These are phyloP conservation scores for Penicillium silybi DNA, from an alignment of 495 filamentous ascomycete species.

Conservation along the genomic window DNA sequence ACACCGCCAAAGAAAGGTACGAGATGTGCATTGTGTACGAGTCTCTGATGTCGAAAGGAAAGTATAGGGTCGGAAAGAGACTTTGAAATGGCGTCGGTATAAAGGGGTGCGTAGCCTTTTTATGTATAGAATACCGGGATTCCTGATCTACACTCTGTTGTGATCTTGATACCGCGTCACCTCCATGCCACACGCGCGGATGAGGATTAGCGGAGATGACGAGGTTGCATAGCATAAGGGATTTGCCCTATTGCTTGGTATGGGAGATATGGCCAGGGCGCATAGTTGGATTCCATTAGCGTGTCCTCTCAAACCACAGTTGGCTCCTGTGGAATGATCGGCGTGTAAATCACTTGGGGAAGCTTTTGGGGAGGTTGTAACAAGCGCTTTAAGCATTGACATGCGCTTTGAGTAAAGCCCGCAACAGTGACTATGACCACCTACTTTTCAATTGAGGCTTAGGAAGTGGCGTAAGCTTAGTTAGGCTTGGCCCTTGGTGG, in stretches of 20 bases:
- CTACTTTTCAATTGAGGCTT: not conserved
- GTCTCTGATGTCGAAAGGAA: conserved; percentile 11
- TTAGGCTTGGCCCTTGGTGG: not conserved
- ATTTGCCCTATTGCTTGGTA: not conserved
- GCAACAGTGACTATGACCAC: not conserved
- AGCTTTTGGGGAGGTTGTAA: conserved; percentile 1
- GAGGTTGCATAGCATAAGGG: conserved; percentile 15
- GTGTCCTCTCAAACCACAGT: not conserved
- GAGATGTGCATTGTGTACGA: conserved; percentile 17
- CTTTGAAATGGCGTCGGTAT: conserved; percentile 3
- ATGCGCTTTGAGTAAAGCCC: not conserved
- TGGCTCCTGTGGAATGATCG: conserved; percentile 22
- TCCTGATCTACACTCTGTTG: conserved; percentile 11
- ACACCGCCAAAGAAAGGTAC: conserved; percentile 23
- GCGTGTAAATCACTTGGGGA: conserved; percentile 1
- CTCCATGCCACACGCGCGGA: conserved; percentile 17
- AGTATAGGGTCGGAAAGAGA: conserved; percentile 15
- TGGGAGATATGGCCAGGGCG: conserved; percentile 7
- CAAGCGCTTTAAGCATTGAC: not conserved
- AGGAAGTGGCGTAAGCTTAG: not conserved
- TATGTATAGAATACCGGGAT: conserved; percentile 12
- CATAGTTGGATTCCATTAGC: conserved; percentile 4
- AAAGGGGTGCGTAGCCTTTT: conserved; percentile 13
- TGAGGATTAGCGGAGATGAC: conserved; percentile 19
- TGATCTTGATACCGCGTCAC: conserved; percentile 8